A percentile compares a stretch with the other conserved stretches of the same genome.
phyloP scores from a whole-genome alignment of 257 asterid species.

The Coffea eugenioides region DNA sequence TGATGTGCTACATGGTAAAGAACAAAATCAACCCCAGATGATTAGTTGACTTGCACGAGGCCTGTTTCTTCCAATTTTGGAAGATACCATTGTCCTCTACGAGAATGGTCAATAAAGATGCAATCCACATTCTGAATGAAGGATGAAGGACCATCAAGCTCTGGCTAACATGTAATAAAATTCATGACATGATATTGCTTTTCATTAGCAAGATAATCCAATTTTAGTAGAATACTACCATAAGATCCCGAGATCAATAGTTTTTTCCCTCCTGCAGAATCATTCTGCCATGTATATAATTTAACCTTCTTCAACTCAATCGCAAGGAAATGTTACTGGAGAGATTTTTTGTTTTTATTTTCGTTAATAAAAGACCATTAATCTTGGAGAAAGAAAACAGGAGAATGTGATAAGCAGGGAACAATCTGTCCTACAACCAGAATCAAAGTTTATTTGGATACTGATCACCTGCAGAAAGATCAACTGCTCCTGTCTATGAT shows the following conservation, averaged over 20 bases:
- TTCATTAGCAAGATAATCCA: neutral
- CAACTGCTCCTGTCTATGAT: neutral
- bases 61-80: neutral
- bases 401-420: too few relatives aligned
- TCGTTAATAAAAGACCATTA: too few relatives aligned
- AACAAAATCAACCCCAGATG: neutral
- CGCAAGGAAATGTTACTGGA: neutral
- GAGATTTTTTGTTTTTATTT: too few relatives aligned
- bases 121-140: neutral
- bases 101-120: neutral
- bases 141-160: neutral
- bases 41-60: neutral
- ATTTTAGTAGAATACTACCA: neutral
- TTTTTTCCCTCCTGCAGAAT: neutral
- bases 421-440: neutral
- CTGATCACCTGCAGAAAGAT: neutral
- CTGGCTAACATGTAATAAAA: neutral
- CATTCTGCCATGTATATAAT: neutral
- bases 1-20: neutral
- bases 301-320: neutral
- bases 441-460: neutral
- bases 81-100: neutral
- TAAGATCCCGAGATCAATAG: neutral
- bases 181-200: neutral
- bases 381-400: too few relatives aligned